phyloP scores from a whole-genome alignment of 805 yeast species.

The Zygosaccharomyces siamensis region DNA sequence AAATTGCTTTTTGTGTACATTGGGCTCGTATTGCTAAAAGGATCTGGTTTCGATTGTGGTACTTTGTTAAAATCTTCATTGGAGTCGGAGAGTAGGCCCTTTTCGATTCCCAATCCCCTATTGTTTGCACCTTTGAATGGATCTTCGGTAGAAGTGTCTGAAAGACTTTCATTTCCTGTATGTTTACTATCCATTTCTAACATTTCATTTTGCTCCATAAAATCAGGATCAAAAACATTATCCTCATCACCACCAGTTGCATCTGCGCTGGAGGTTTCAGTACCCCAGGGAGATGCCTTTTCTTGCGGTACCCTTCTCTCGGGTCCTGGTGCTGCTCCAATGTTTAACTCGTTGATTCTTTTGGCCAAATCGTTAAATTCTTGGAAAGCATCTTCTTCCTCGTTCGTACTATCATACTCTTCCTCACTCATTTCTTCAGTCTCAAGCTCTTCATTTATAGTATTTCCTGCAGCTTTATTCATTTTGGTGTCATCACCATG shows the following conservation, averaged over 20 bases:
- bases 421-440: background rate
- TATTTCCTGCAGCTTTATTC: constrained; percentile 2
- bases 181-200: constrained; percentile 31
- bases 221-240: constrained; percentile 33
- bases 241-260: constrained; percentile 10
- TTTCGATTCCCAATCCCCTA: background rate
- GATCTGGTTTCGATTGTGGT: constrained; percentile 1
- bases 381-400: constrained; percentile 9
- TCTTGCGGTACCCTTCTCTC: constrained; percentile 1
- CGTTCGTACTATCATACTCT: constrained; percentile 3
- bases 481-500: constrained; percentile 18
- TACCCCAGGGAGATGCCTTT: constrained; percentile 8
- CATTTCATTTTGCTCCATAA: constrained; percentile 29
- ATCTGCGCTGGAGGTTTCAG: background rate
- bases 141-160: constrained; percentile 3
- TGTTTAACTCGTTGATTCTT: constrained; percentile 20
- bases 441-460: constrained; percentile 8
- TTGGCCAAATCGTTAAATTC: constrained; percentile 20
- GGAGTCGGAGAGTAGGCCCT: constrained; percentile 8
- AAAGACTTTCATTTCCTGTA: constrained; percentile 14
- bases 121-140: background rate
- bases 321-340: constrained; percentile 6
- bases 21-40: background rate
- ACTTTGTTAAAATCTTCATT: constrained; percentile 6
- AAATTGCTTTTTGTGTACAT: background rate